phyloP scores from a whole-genome alignment of 2,329 filamentous ascomycete genomes.

The Penicillium sp. region DNA sequence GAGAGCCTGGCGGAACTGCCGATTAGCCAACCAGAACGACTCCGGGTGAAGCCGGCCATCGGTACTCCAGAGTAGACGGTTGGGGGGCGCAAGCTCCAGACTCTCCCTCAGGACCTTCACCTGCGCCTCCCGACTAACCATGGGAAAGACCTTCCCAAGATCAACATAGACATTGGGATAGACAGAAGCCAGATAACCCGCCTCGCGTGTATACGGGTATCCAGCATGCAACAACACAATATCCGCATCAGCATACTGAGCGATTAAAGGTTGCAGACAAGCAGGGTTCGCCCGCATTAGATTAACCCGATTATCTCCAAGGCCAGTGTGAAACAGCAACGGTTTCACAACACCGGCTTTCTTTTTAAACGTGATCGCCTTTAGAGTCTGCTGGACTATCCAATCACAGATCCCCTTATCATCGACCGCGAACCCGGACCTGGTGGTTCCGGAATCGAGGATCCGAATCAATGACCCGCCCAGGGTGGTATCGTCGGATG shows the following conservation, averaged over 20 bases:
- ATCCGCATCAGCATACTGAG: conserved; percentile 64
- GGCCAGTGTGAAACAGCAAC: conserved; percentile 78
- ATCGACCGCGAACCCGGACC: conserved; percentile 47
- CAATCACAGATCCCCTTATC: conserved; percentile 66
- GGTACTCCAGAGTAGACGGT: conserved; percentile 76
- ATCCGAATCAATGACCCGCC: conserved; percentile 30
- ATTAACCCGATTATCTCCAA: conserved; percentile 76
- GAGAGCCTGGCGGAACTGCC: conserved; percentile 69
- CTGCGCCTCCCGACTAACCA: conserved; percentile 73
- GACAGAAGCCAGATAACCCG: conserved; percentile 72
- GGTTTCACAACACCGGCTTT: conserved; percentile 59
- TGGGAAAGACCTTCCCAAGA: conserved; percentile 78
- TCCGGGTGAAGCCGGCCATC: conserved; percentile 79
- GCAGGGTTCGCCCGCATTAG: conserved; percentile 70
- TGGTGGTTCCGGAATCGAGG: conserved; percentile 26
- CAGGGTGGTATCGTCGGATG: conserved; percentile 41
- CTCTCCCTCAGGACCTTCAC: conserved; percentile 68
- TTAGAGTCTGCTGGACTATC: conserved; percentile 63
- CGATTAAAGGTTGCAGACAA: conserved; percentile 71
- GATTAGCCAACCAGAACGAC: conserved; percentile 69
- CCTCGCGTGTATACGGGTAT: conserved; percentile 77
- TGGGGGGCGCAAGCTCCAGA: conserved; percentile 70
- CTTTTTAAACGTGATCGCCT: conserved; percentile 49
- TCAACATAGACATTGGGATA: conserved; percentile 81
- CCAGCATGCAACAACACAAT: conserved; percentile 77